Percentiles rank a stretch among this genome's conserved stretches.
Evolutionary conservation across 2,329 filamentous ascomycete species (phyloP).

Genomic region (Penicillium sp.): DNA sequence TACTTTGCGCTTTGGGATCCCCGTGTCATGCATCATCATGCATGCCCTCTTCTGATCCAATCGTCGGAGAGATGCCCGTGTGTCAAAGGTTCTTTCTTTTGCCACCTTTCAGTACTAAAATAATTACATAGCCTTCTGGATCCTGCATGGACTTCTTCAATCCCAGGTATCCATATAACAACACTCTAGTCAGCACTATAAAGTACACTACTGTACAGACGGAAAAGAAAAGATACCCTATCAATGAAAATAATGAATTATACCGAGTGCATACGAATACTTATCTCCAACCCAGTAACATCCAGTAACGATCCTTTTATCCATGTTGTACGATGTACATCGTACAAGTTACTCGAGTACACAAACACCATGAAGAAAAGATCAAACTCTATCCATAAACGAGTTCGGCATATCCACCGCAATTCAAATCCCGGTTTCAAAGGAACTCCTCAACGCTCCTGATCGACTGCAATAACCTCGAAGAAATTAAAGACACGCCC

Average conservation of each 20-base stretch:
- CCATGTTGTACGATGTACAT: neutral
- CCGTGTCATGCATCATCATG: slow-evolving; percentile 6
- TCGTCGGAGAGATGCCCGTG: neutral
- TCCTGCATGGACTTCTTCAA: neutral
- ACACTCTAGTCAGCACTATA: neutral
- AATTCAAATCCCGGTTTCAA: slow-evolving; percentile 4
- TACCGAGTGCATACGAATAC: neutral
- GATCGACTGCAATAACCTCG: neutral
- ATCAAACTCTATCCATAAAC: neutral
- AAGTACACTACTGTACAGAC: neutral
- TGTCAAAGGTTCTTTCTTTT: neutral
- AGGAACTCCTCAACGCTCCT: neutral
- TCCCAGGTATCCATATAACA: neutral
- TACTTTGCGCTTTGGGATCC: neutral
- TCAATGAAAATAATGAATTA: neutral
- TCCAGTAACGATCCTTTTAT: neutral
- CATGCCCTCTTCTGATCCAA: neutral
- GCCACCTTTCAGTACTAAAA: neutral
- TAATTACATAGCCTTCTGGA: neutral
- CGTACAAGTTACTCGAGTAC: neutral
- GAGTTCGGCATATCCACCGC: neutral
- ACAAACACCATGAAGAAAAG: neutral
- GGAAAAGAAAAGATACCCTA: neutral
- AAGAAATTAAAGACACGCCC: neutral
- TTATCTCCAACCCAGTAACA: neutral